These are phyloP conservation scores for Isabelozyma gotoi DNA, from an alignment of 805 yeast species.

Conservation along the genomic window DNA sequence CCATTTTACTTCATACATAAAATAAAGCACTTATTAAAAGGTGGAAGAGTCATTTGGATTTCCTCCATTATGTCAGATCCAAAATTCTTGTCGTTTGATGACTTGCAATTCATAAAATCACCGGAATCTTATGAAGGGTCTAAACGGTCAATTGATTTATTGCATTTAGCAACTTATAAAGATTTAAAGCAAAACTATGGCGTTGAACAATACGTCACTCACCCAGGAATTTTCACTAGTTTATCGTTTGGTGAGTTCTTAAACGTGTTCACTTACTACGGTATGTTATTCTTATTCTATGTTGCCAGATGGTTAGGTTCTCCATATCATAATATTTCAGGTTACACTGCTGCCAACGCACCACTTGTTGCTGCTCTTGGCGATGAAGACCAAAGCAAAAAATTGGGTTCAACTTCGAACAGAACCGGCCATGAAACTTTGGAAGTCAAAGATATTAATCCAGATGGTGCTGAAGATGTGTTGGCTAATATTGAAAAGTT, in stretches of 20 bases:
- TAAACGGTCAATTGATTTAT: slow-evolving; percentile 78
- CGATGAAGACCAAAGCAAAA: slow-evolving; percentile 52
- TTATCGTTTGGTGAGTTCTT: slow-evolving; percentile 75
- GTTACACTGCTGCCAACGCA: slow-evolving; percentile 88
- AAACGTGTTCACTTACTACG: slow-evolving; percentile 76
- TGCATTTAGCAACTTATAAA: slow-evolving; percentile 71
- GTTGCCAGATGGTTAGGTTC: slow-evolving; percentile 81
- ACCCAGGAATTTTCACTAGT: slow-evolving; percentile 92
- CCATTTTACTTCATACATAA: slow-evolving; percentile 83
- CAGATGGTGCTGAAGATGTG: slow-evolving; percentile 68
- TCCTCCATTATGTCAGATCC: slow-evolving; percentile 82
- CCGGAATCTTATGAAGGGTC: slow-evolving; percentile 87
- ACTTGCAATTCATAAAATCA: slow-evolving; percentile 66
- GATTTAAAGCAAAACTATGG: slow-evolving; percentile 47
- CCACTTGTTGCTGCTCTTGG: slow-evolving; percentile 58
- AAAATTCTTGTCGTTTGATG: slow-evolving; percentile 68
- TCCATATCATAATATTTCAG: slow-evolving; percentile 84
- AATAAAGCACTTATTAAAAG: slow-evolving; percentile 55
- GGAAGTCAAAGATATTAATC: slow-evolving; percentile 53
- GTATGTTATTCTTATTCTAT: slow-evolving; percentile 84
- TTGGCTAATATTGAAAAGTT: slow-evolving; percentile 58
- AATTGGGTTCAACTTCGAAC: slow-evolving; percentile 68
- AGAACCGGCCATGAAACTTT: slow-evolving; percentile 66
- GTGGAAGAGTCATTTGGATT: slow-evolving; percentile 80
- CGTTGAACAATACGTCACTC: slow-evolving; percentile 73